Evolutionary conservation across 495 filamentous ascomycete species (phyloP).

Genomic region (Lepidopterella palustris): DNA sequence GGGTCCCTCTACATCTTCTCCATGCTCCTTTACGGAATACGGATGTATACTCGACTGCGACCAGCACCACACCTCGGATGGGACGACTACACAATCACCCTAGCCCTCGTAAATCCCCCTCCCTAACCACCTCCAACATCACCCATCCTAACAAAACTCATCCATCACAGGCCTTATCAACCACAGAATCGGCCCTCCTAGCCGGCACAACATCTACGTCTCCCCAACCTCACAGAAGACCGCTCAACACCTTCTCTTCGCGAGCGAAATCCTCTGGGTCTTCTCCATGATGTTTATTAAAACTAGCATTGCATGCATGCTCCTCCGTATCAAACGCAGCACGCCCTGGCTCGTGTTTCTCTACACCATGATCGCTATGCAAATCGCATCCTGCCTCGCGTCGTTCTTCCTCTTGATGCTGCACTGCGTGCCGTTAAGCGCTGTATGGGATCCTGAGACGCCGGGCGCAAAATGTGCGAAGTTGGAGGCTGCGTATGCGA

Average conservation of each 20-base stretch:
- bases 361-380: conserved; percentile 25
- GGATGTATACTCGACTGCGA: conserved; percentile 14
- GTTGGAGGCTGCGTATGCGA: conserved; percentile 4
- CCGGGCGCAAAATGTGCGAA: conserved; percentile 26
- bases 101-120: conserved; percentile 9
- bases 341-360: conserved; percentile 27
- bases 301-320: conserved; percentile 33
- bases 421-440: conserved; percentile 30
- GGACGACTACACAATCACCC: conserved; percentile 19
- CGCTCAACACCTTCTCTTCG: conserved; percentile 29
- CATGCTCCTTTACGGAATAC: conserved; percentile 1
- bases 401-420: conserved; percentile 27
- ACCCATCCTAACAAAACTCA: not conserved
- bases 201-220: conserved; percentile 32
- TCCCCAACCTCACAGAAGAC: conserved; percentile 1
- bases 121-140: not conserved
- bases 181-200: conserved; percentile 22
- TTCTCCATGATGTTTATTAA: conserved; percentile 33
- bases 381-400: conserved; percentile 24
- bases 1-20: conserved; percentile 11
- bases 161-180: conserved; percentile 8
- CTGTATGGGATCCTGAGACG: conserved; percentile 28
- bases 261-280: conserved; percentile 13
- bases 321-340: conserved; percentile 33
- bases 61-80: conserved; percentile 9